Conservation (phyloP, 768 basidiomycete genomes). For the Boletellus emodensis region DNA sequence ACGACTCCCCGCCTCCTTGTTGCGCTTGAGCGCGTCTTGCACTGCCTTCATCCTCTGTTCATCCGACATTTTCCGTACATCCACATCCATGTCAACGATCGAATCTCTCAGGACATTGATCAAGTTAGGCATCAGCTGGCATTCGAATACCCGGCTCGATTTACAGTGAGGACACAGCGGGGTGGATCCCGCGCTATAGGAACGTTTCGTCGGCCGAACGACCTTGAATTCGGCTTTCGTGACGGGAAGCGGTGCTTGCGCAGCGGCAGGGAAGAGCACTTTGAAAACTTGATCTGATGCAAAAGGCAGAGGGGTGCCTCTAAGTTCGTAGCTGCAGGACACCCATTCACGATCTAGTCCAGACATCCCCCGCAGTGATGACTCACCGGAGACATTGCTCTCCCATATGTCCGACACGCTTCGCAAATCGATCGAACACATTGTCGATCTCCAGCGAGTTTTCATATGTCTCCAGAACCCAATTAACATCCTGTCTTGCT, state of each 20-base stretch:
- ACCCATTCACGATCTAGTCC: background rate
- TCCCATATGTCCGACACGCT: constrained; percentile 63
- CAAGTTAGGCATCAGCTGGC: constrained; percentile 92
- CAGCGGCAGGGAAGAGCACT: constrained; percentile 63
- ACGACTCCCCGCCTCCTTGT: constrained; percentile 39
- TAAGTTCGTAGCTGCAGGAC: constrained; percentile 74
- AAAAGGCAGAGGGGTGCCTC: constrained; percentile 81
- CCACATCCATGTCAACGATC: constrained; percentile 17
- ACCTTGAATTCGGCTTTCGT: constrained; percentile 62
- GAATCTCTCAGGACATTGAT: constrained; percentile 65
- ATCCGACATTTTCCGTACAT: constrained; percentile 45
- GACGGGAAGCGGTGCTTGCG: constrained; percentile 43
- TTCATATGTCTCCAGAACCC: constrained; percentile 77
- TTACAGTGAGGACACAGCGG: constrained; percentile 67
- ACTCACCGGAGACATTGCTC: constrained; percentile 83
- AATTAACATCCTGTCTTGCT: constrained; percentile 46
- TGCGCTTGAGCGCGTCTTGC: constrained; percentile 49
- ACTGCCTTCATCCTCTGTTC: constrained; percentile 67
- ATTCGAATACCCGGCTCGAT: constrained; percentile 75
- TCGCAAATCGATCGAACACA: constrained; percentile 81
- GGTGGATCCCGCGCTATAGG: constrained; percentile 52
- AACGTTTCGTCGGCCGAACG: constrained; percentile 39
- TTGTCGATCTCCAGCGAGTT: constrained; percentile 76
- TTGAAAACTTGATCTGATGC: constrained; percentile 72
- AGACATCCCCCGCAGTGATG: background rate